Evolutionary conservation across 306 rosid genomes (phyloP).

Genomic region (Vigna trinervia): DNA sequence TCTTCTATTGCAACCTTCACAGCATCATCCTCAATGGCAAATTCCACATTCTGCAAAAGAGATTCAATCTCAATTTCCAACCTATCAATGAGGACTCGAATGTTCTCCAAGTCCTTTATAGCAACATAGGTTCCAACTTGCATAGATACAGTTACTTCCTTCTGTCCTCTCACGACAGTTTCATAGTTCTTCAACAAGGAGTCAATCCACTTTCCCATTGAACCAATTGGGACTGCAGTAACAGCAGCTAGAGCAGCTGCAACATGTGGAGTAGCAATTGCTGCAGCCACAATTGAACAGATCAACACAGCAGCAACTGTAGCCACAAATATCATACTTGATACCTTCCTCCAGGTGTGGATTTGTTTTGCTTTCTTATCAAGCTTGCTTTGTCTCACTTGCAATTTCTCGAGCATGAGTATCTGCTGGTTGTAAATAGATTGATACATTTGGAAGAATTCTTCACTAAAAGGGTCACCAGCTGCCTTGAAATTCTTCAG

Average conservation of each 20-base stretch:
- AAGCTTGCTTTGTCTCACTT: slow-evolving; percentile 56
- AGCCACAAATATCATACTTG: slow-evolving; percentile 67
- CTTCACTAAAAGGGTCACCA: slow-evolving; percentile 82
- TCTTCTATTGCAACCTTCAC: slow-evolving; percentile 75
- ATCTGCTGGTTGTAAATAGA: slow-evolving; percentile 67
- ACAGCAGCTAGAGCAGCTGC: slow-evolving; percentile 88
- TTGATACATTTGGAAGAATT: slow-evolving; percentile 70
- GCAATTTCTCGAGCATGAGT: slow-evolving; percentile 78
- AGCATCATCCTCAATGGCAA: slow-evolving; percentile 70
- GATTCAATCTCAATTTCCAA: slow-evolving; percentile 68
- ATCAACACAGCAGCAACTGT: slow-evolving; percentile 83
- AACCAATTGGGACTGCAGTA: slow-evolving; percentile 73
- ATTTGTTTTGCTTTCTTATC: slow-evolving; percentile 68
- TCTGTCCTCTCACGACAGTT: slow-evolving; percentile 70
- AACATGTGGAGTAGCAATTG: slow-evolving; percentile 81
- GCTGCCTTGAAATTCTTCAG: slow-evolving; percentile 73
- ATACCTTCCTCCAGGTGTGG: slow-evolving; percentile 78
- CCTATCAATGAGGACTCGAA: slow-evolving; percentile 69
- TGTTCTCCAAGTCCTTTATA: slow-evolving; percentile 81
- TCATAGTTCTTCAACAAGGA: slow-evolving; percentile 77
- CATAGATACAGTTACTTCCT: slow-evolving; percentile 71
- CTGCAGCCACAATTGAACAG: slow-evolving; percentile 89
- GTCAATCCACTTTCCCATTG: slow-evolving; percentile 92
- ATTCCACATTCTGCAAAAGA: slow-evolving; percentile 58
- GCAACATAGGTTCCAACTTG: slow-evolving; percentile 82